Conservation (phyloP, 257 asterid species). For the Nemophila menziesii region DNA sequence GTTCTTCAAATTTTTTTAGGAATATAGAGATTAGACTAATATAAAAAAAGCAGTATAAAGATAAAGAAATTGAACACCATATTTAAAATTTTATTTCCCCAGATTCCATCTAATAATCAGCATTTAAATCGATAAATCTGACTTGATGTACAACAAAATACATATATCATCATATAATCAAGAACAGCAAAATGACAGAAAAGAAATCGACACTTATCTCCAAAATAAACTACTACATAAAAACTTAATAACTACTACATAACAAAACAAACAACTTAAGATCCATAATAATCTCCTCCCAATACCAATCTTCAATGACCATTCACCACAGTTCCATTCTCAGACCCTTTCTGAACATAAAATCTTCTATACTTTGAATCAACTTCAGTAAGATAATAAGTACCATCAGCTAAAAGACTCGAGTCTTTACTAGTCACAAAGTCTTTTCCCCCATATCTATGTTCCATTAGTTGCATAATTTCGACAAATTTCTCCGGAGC, state of each 20-base stretch:
- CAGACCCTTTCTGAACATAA: slow-evolving; percentile 57
- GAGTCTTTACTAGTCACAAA: slow-evolving; percentile 66
- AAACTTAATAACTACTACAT: not conserved
- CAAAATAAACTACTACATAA: too few relatives aligned
- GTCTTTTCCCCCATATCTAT: slow-evolving; percentile 86
- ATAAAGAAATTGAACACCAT: too few relatives aligned
- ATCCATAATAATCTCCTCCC: slow-evolving; percentile 7
- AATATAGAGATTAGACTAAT: too few relatives aligned
- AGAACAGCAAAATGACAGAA: too few relatives aligned
- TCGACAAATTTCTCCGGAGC: slow-evolving; percentile 81
- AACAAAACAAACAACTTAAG: slow-evolving; percentile 3
- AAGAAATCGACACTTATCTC: too few relatives aligned
- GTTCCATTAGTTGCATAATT: slow-evolving; percentile 85
- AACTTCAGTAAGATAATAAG: slow-evolving; percentile 85
- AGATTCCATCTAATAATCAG: too few relatives aligned
- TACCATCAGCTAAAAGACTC: slow-evolving; percentile 75
- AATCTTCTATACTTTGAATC: slow-evolving; percentile 86
- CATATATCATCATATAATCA: too few relatives aligned
- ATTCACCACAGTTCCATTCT: slow-evolving; percentile 43
- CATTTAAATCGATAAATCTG: too few relatives aligned
- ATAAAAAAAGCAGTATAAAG: too few relatives aligned
- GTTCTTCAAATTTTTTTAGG: too few relatives aligned
- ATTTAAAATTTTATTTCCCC: too few relatives aligned
- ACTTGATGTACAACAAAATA: too few relatives aligned
- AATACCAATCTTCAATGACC: slow-evolving; percentile 60